Evolutionary conservation across 306 rosid species (phyloP), one percentile per base, ranked within the genome.

Genomic region (Prunus mume): DNA sequence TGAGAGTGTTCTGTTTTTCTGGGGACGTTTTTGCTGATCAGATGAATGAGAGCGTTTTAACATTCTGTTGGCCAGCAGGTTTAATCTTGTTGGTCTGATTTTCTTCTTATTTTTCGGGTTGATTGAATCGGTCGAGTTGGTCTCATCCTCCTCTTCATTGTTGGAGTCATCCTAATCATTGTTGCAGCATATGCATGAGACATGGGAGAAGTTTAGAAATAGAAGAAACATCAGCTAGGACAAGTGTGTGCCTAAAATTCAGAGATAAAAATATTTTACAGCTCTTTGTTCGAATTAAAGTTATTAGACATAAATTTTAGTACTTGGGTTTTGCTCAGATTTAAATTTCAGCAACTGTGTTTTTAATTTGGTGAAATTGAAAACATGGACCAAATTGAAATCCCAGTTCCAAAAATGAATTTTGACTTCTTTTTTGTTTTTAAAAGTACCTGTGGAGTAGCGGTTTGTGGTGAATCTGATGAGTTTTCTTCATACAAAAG

Each of bases 361-460:
- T 58, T 58, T 24, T 10, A 24, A 12, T 60, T 60, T 24, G 7
- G 17, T 6, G 17, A 4, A 60, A 1, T 24, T n/a, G 3, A 60
- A 22, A 52, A 60, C n/a, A 24, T 12, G 7, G 34, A 25, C 17
- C 12, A 60, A 60, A 60, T 22, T 60, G 30, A 60, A 60, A 60
- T 24, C 14, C 17, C 18, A 25, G 15, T 25, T n/a, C 27, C 12
- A 56, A 56, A 56, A 56, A 20, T 20, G 62, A 0, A 9, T 20
- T 56, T 22, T 19, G 10, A 8, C 28, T 4, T 56, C 9, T 56
- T 20, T n/a, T 9, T 56, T 13, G 51, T 11, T 47, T 47, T 47
- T 12, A 9, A 11, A 6, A 25, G 6, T 83, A 89, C 93, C 97
- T 80, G 82, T 55, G 78, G 75, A 65, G 85, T 69, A 18, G 51